Evolutionary conservation across 352 stramenopile species (phyloP).

Genomic region (Phytophthora constricta): DNA sequence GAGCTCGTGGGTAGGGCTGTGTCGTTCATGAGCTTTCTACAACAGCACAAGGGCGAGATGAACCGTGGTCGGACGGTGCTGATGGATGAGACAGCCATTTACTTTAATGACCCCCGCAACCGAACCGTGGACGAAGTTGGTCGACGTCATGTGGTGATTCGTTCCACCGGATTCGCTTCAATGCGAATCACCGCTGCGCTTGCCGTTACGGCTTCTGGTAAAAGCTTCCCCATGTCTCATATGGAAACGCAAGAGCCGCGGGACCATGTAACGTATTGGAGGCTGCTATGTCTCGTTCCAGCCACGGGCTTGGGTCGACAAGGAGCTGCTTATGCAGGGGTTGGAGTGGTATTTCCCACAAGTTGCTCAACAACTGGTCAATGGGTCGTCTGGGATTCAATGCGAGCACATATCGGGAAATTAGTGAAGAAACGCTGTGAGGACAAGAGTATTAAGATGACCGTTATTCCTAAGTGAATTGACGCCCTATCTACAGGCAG

Average conservation of each 20-base stretch:
- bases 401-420: slow-evolving; percentile 24
- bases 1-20: slow-evolving; percentile 21
- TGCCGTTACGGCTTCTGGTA: slow-evolving; percentile 7
- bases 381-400: slow-evolving; percentile 25
- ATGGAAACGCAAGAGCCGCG: slow-evolving; percentile 11
- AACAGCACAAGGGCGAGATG: slow-evolving; percentile 3
- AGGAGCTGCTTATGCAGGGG: slow-evolving; percentile 9
- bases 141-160: slow-evolving; percentile 22
- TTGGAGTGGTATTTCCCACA: slow-evolving; percentile 9
- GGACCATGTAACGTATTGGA: not conserved
- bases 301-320: slow-evolving; percentile 11
- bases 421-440: slow-evolving; percentile 8
- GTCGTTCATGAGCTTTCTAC: slow-evolving; percentile 6
- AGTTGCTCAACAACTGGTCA: not conserved
- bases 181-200: slow-evolving; percentile 32
- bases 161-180: slow-evolving; percentile 29
- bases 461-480: slow-evolving; percentile 14
- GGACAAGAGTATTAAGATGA: slow-evolving; percentile 8
- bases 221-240: slow-evolving; percentile 22
- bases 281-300: slow-evolving; percentile 18
- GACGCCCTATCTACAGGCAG: slow-evolving; percentile 19
- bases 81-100: slow-evolving; percentile 36
- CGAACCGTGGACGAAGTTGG: slow-evolving; percentile 27
- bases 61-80: slow-evolving; percentile 20
- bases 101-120: slow-evolving; percentile 27